Conservation (phyloP, 2,329 filamentous ascomycete species). For the Aureobasidium sp. region DNA sequence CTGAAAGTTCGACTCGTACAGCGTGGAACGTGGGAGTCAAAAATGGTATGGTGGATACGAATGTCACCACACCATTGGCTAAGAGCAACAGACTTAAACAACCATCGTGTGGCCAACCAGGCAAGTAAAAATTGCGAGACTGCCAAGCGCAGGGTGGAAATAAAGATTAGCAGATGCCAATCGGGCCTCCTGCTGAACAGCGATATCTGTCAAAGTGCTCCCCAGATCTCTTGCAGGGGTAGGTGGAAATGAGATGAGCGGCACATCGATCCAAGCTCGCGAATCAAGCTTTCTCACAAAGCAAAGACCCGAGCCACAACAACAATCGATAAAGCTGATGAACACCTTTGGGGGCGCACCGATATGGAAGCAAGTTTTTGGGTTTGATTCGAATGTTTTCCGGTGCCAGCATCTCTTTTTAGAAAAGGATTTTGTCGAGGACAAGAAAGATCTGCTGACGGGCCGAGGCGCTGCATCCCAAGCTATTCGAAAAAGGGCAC, state of each 20-base stretch:
- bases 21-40: neutral
- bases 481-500: neutral
- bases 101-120: neutral
- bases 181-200: neutral
- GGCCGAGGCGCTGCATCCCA: neutral
- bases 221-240: neutral
- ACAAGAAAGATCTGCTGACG: constrained; percentile 7
- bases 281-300: neutral
- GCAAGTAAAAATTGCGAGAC: neutral
- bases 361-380: neutral
- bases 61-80: constrained; percentile 1
- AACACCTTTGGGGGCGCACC: neutral
- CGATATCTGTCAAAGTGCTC: constrained; percentile 2
- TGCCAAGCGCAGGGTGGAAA: constrained; percentile 3
- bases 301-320: neutral
- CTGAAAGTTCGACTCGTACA: constrained; percentile 1
- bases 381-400: constrained; percentile 2
- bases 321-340: constrained; percentile 10
- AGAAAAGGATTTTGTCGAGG: neutral
- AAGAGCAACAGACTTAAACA: neutral
- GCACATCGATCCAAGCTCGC: neutral
- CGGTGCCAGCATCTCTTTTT: neutral
- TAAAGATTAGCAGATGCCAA: constrained; percentile 4
- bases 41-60: constrained; percentile 1
- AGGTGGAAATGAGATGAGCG: constrained; percentile 8